A percentile compares a stretch with the other conserved stretches of the same genome.
phyloP scores from a whole-genome alignment of 1,284 basidiomycete species.

The Trametes pubescens region DNA sequence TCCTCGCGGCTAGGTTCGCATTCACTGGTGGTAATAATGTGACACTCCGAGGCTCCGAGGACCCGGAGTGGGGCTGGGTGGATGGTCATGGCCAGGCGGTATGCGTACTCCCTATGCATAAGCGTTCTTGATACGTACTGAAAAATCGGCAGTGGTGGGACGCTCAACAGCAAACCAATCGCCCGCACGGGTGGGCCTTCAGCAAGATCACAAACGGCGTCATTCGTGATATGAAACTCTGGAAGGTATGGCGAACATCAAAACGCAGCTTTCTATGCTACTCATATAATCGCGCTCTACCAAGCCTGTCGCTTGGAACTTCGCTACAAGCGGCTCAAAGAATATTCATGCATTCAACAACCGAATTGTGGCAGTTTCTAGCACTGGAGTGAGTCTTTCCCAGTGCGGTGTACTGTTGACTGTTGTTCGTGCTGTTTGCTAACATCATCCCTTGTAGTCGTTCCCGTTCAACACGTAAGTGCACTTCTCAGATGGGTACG shows the following conservation, averaged over 20 bases:
- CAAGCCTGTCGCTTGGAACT: constrained; percentile 67
- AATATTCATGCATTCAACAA: constrained; percentile 64
- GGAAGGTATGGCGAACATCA: constrained; percentile 52
- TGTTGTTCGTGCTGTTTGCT: neutral
- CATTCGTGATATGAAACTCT: constrained; percentile 65
- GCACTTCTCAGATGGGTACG: neutral
- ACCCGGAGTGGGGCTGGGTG: constrained; percentile 69
- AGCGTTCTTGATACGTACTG: neutral
- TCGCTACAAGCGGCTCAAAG: constrained; percentile 56
- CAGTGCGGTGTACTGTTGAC: too few relatives aligned
- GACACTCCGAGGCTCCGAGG: constrained; percentile 59
- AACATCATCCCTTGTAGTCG: constrained; percentile 42
- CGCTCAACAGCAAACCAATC: constrained; percentile 57
- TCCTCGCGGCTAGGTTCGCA: constrained; percentile 49
- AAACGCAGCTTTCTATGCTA: neutral
- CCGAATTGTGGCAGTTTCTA: constrained; percentile 59
- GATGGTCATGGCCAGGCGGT: constrained; percentile 66
- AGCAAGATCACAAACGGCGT: constrained; percentile 59
- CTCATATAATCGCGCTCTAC: neutral
- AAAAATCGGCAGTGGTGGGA: constrained; percentile 64
- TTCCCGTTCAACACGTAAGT: constrained; percentile 73
- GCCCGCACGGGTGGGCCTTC: constrained; percentile 64
- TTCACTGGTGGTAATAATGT: constrained; percentile 65
- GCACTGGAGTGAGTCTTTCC: constrained; percentile 37
- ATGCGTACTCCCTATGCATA: constrained; percentile 23